Base-by-base conservation (phyloP, 108 stramenopile genomes). In the Skeletonema potamos region DNA sequence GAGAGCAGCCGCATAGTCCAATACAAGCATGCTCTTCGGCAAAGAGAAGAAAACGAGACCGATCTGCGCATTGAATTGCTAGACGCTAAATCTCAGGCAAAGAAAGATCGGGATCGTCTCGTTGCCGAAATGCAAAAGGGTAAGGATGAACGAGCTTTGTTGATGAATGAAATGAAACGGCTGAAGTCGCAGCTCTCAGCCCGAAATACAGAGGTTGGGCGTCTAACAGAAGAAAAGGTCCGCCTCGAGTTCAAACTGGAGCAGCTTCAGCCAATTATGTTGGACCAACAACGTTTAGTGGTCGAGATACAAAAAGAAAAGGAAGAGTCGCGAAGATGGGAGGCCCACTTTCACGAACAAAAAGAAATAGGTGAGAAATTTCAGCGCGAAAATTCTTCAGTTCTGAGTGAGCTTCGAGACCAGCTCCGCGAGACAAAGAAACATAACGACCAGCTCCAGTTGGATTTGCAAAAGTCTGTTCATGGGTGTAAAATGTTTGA, bases 1-100 rank as follows among this genome's bases (percentile, higher is more conserved):
- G 83, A 84, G 34, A 81, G 79, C 27, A 33, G 62, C 5, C 59
- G 82, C 10, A 82, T 82, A 29, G 82, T 65, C 2, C 17, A 74
- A 22, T 82, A 69, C 18, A 82, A 82, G 39, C 61, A 74, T 62
- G 57, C 80, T 0, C 74, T 74, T 11, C 62, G 57, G 24, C 27
- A 70, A 15, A 62, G 71, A 13, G 60, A 70, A 51, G 73, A 73
- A 20, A 59, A 64, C 30, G 73, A 81, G 15, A 27, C 41, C 2
- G 66, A 74, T 12, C 34, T 82, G 20, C 27, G 73, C 11, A 51
- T 73, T 22, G 61, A 74, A 37, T 24, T 82, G 61, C 27, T 79
- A 27, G 63, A 74, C 13, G 60, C 43, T 24, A 69, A 78, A 60
- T 62, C 54, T 17, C 32, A 74, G 17, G 82, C 75, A 15, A 48